A percentile compares a stretch with the other conserved stretches of the same genome.
These are phyloP conservation scores for Venturia carpophila DNA, from an alignment of 2,329 filamentous ascomycete species.

Conservation along the genomic window DNA sequence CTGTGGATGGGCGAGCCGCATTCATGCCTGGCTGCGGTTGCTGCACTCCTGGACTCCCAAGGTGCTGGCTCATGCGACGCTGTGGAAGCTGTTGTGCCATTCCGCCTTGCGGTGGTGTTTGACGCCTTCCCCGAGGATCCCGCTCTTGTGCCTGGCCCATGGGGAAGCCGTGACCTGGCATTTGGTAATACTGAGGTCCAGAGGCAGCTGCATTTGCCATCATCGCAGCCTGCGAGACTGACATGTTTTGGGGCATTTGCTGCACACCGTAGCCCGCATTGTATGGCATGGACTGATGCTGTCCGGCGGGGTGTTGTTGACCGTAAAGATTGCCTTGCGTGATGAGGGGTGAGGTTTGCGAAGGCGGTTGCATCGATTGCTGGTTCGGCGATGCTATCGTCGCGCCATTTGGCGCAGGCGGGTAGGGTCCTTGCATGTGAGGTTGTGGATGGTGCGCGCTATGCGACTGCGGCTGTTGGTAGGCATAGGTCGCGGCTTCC, in stretches of 20 bases:
- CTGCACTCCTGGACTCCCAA: conserved; percentile 45
- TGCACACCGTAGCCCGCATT: conserved; percentile 68
- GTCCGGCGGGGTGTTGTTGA: conserved; percentile 54
- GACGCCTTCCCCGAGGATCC: conserved; percentile 15
- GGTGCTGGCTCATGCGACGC: conserved; percentile 36
- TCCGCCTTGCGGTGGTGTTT: conserved; percentile 15
- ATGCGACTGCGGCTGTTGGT: conserved; percentile 38
- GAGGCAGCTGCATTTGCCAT: conserved; percentile 92
- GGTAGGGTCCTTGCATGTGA: conserved; percentile 33
- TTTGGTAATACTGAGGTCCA: conserved; percentile 61
- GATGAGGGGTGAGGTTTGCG: conserved; percentile 71
- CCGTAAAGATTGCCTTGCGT: conserved; percentile 57
- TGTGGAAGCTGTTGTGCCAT: conserved; percentile 25
- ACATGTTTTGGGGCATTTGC: conserved; percentile 72
- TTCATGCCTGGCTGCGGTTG: conserved; percentile 70
- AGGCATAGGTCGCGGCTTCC: conserved; percentile 39
- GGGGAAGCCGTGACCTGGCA: conserved; percentile 56
- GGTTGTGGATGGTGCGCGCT: conserved; percentile 36
- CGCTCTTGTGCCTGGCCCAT: conserved; percentile 31
- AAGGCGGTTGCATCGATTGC: conserved; percentile 55
- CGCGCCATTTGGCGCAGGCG: conserved; percentile 29
- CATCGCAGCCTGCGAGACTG: conserved; percentile 77
- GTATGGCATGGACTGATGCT: conserved; percentile 70
- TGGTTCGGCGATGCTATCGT: conserved; percentile 63
- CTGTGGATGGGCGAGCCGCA: conserved; percentile 49